Base-by-base conservation (phyloP, 371 early-diverging fungal genomes). In the Capillidium heterosporum region DNA sequence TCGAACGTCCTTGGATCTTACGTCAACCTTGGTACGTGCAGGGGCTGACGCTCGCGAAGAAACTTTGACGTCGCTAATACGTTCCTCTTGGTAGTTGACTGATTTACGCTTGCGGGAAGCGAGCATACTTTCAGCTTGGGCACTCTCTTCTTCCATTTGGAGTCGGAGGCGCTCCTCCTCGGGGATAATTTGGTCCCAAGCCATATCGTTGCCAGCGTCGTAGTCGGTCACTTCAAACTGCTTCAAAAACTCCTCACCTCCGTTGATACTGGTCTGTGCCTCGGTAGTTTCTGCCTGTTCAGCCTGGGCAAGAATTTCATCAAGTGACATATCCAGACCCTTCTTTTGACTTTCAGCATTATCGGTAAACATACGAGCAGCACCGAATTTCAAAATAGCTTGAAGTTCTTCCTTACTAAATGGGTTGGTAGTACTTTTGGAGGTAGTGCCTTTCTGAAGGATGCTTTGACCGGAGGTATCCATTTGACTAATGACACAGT, bases 401-500 rank as follows among this genome's bases (percentile, higher is more conserved):
- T 86, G 77, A 59, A 98, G 76, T 65, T 98, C 98, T 44, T 91
- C 92, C 59, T 75, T 80, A 57, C 68, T 71, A 59, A 81, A 78
- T 54, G 72, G 79, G 49, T 65, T 71, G 48, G 72, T 66, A 0
- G 70, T 71, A 32, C 53, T 57, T 10, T 52, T 49, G 11, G 57
- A 39, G 15, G 65, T 29, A 11, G 39, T 26, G 27, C 65, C 67
- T 0, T 78, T 76, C 48, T 75, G 73, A 35, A 80, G 59, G 5
- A 86, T 65, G 19, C 77, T 77, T 48, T 76, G 70, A 1, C 93
- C 94, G 0, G 94, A 89, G 0, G 94, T 94, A 63, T 96, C 95
- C 96, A 98, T 95, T 61, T 90, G 87, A 61, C 89, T 90, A 69
- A 98, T 96, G 63, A 98, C 85, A 63, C 87, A 89, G 71, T 95